These are phyloP conservation scores for Venturia nashicola DNA, from an alignment of 2,329 filamentous ascomycete species.

Conservation along the genomic window DNA sequence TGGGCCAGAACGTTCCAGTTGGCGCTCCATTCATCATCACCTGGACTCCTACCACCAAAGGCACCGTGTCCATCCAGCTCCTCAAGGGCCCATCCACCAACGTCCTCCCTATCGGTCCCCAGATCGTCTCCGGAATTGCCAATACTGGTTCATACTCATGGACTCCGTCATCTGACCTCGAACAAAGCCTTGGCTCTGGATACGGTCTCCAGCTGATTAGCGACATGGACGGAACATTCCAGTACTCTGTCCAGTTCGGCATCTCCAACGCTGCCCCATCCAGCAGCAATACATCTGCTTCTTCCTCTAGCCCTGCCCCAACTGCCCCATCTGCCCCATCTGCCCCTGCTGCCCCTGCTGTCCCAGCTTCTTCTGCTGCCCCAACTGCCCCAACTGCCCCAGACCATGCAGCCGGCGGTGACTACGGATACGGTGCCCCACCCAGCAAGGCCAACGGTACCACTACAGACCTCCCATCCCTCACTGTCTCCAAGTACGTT, in stretches of 20 bases:
- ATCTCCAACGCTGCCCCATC: conserved; percentile 1
- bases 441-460: not conserved
- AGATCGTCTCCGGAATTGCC: conserved; percentile 36
- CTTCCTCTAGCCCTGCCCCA: too few species aligned
- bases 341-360: not conserved
- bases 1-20: conserved; percentile 41
- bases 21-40: conserved; percentile 45
- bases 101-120: conserved; percentile 37
- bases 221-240: conserved; percentile 5
- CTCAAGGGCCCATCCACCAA: conserved; percentile 47
- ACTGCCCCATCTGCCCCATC: not conserved
- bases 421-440: not conserved
- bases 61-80: conserved; percentile 45
- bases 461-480: not conserved
- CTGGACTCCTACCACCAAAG: conserved; percentile 39
- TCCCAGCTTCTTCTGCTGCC: not conserved
- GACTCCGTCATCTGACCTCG: conserved; percentile 39
- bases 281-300: not conserved
- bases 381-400: not conserved
- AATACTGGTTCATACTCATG: conserved; percentile 46
- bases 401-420: not conserved
- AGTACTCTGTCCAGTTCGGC: conserved; percentile 8
- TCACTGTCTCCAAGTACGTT: not conserved
- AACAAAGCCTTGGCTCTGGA: conserved; percentile 32
- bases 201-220: conserved; percentile 49